phyloP scores from a whole-genome alignment of 1,284 basidiomycete species.

The Cerioporus squamosus region DNA sequence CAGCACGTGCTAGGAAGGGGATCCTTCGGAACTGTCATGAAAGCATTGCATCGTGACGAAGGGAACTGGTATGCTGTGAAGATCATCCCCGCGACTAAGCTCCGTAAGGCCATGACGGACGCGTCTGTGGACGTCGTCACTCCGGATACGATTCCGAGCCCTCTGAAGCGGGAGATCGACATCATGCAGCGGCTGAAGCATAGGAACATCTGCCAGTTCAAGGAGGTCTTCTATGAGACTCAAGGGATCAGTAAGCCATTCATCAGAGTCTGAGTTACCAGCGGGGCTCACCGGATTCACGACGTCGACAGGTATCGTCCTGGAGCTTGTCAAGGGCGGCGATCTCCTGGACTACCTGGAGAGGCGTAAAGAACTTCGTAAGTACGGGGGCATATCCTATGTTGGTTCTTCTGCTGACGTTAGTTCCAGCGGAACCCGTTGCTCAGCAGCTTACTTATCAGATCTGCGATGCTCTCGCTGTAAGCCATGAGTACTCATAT shows the following conservation, averaged over 20 bases:
- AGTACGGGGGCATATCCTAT: conserved; percentile 21
- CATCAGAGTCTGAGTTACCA: not conserved
- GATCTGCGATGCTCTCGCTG: conserved; percentile 66
- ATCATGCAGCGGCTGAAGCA: conserved; percentile 79
- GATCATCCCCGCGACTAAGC: conserved; percentile 60
- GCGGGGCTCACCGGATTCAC: not conserved
- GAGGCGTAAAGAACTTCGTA: conserved; percentile 30
- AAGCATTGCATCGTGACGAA: conserved; percentile 59
- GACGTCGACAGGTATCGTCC: conserved; percentile 65
- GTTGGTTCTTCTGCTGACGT: not conserved
- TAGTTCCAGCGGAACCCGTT: not conserved
- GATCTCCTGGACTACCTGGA: conserved; percentile 86
- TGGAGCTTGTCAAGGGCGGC: conserved; percentile 84
- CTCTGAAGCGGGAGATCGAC: conserved; percentile 73
- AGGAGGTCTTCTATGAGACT: conserved; percentile 62
- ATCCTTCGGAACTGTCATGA: conserved; percentile 79
- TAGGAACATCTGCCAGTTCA: conserved; percentile 78
- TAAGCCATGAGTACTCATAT: not conserved
- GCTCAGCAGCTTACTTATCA: conserved; percentile 68
- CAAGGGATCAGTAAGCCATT: conserved; percentile 22
- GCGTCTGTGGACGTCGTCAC: not conserved
- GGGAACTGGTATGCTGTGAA: conserved; percentile 75
- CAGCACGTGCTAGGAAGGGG: conserved; percentile 73
- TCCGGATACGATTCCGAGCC: not conserved
- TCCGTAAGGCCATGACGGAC: conserved; percentile 19